A percentile compares a stretch with the other conserved stretches of the same genome.
phyloP scores from a whole-genome alignment of 805 yeast species.

The Brettanomyces sp. region DNA sequence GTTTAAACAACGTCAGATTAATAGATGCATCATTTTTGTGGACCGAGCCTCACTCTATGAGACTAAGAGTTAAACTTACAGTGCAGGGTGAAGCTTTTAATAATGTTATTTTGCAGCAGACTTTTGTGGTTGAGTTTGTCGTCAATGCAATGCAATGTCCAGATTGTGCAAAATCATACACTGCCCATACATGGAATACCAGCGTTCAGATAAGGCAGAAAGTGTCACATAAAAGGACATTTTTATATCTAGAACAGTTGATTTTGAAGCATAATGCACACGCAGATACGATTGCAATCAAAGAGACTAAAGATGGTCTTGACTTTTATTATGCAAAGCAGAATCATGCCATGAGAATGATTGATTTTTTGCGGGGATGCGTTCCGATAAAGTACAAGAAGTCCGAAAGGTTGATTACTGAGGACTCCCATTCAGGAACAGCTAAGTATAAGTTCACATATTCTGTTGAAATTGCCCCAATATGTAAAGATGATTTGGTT shows the following conservation, averaged over 20 bases:
- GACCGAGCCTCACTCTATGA: constrained; percentile 98
- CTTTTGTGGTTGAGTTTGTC: constrained; percentile 87
- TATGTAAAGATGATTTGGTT: constrained; percentile 94
- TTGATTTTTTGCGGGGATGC: constrained; percentile 78
- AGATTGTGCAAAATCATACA: constrained; percentile 95
- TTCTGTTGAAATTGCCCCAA: constrained; percentile 90
- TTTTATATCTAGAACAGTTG: constrained; percentile 89
- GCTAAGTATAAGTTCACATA: constrained; percentile 84
- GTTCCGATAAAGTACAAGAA: constrained; percentile 77
- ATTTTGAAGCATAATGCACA: constrained; percentile 90
- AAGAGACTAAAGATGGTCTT: constrained; percentile 87
- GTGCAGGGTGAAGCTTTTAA: constrained; percentile 96
- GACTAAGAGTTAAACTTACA: constrained; percentile 82
- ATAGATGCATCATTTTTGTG: constrained; percentile 93
- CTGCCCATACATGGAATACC: constrained; percentile 97
- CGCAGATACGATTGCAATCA: constrained; percentile 84
- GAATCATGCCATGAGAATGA: constrained; percentile 89
- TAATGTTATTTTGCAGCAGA: constrained; percentile 86
- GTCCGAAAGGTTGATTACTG: constrained; percentile 85
- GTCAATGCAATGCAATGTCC: constrained; percentile 97
- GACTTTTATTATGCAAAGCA: constrained; percentile 86
- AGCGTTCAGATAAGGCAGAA: constrained; percentile 96
- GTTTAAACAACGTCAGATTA: constrained; percentile 74
- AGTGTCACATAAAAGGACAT: constrained; percentile 93
- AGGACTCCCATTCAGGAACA: constrained; percentile 85